Conservation (phyloP, 306 rosid genomes). For the Medicago ruthenica region DNA sequence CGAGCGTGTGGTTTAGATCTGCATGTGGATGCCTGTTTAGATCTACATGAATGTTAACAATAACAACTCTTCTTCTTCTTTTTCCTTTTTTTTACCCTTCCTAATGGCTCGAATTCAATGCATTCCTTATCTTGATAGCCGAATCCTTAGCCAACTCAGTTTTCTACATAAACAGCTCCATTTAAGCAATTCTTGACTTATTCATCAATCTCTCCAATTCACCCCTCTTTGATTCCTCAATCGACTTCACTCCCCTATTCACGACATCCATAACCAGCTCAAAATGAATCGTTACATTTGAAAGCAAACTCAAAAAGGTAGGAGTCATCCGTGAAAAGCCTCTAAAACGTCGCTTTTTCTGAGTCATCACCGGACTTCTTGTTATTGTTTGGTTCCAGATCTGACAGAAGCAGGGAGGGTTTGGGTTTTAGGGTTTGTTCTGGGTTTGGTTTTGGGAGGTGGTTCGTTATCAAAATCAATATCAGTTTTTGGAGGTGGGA, state of each 20-base stretch:
- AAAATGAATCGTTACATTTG: slow-evolving; percentile 41
- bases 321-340: slow-evolving; percentile 69
- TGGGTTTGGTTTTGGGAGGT: background rate
- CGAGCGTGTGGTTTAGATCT: too few relatives aligned
- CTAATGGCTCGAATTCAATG: slow-evolving; percentile 32
- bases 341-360: slow-evolving; percentile 53
- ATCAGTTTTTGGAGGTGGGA: slow-evolving; percentile 15
- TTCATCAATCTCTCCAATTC: slow-evolving; percentile 62
- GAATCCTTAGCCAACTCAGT: slow-evolving; percentile 47
- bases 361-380: too few relatives aligned
- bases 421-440: background rate
- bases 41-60: too few relatives aligned
- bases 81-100: too few relatives aligned
- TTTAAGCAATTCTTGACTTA: slow-evolving; percentile 54
- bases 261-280: slow-evolving; percentile 40
- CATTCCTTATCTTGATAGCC: slow-evolving; percentile 52
- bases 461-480: background rate
- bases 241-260: slow-evolving; percentile 50
- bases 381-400: slow-evolving; percentile 51
- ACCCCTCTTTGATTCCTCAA: slow-evolving; percentile 50
- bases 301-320: background rate
- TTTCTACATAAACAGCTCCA: slow-evolving; percentile 52
- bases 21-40: too few relatives aligned
- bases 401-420: slow-evolving; percentile 40
- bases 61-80: too few relatives aligned